phyloP scores from a whole-genome alignment of 345 rosid genomes.

The Anacardium occidentale region DNA sequence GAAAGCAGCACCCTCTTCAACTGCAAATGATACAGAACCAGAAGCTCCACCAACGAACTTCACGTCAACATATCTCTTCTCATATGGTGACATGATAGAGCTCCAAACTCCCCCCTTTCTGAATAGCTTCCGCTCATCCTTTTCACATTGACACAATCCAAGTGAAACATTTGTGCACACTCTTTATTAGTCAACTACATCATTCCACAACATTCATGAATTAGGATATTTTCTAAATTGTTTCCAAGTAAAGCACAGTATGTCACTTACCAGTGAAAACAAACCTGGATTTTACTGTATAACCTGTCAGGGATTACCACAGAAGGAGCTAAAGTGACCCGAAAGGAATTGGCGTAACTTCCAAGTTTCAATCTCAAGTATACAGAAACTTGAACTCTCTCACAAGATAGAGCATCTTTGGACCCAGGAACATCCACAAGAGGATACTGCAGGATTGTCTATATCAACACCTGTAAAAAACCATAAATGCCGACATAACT shows the following conservation, averaged over 20 bases:
- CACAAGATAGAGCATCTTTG: constrained; percentile 49
- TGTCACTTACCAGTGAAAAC: constrained; percentile 70
- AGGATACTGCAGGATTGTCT: constrained; percentile 35
- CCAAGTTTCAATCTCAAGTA: constrained; percentile 51
- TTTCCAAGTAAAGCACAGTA: background rate
- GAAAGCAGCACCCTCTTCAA: constrained; percentile 53
- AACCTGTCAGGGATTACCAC: constrained; percentile 47
- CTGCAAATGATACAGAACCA: constrained; percentile 46
- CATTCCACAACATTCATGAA: background rate
- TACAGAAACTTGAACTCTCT: constrained; percentile 74
- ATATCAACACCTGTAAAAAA: constrained; percentile 47
- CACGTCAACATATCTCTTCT: constrained; percentile 64
- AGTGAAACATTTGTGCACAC: constrained; percentile 68
- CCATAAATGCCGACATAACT: constrained; percentile 15
- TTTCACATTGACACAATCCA: constrained; percentile 63
- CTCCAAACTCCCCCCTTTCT: constrained; percentile 57
- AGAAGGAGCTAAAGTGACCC: constrained; percentile 57
- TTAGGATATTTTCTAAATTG: background rate
- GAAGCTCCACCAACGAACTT: constrained; percentile 49
- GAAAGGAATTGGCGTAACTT: constrained; percentile 65
- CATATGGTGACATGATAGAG: constrained; percentile 76
- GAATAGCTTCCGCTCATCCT: constrained; percentile 66
- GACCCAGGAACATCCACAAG: constrained; percentile 26
- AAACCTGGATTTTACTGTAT: constrained; percentile 63
- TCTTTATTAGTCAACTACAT: constrained; percentile 5